Percentiles rank a stretch among this genome's conserved stretches.
Evolutionary conservation across 768 basidiomycete species (phyloP).

Genomic region (Agaricus sinodeliciosus): DNA sequence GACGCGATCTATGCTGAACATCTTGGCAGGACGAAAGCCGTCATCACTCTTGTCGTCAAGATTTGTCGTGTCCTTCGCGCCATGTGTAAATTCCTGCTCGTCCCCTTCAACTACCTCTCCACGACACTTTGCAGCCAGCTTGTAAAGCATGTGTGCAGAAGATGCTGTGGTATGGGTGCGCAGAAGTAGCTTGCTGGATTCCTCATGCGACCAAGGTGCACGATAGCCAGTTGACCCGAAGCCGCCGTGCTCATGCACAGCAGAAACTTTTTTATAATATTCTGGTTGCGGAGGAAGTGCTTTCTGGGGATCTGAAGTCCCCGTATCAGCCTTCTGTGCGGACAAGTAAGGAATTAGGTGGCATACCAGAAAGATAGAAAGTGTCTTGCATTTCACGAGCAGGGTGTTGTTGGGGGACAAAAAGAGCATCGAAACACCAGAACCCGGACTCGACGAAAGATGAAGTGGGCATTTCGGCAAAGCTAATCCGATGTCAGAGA

Average conservation of each 20-base stretch:
- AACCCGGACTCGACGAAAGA: constrained; percentile 96
- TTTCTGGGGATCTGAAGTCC: constrained; percentile 59
- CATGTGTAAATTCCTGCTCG: constrained; percentile 33
- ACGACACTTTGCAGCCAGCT: constrained; percentile 80
- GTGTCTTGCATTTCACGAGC: constrained; percentile 97
- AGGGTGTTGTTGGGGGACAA: constrained; percentile 98
- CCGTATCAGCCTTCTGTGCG: not conserved
- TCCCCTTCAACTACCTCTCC: constrained; percentile 45
- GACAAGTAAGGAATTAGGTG: not conserved
- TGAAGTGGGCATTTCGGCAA: constrained; percentile 97
- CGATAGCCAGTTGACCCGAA: constrained; percentile 95
- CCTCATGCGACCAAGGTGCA: constrained; percentile 90
- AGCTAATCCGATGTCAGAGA: constrained; percentile 40
- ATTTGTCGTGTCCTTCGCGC: constrained; percentile 23
- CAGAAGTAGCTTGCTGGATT: constrained; percentile 86
- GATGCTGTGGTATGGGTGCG: constrained; percentile 97
- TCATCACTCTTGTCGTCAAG: constrained; percentile 33
- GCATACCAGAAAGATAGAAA: constrained; percentile 91
- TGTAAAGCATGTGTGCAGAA: constrained; percentile 89
- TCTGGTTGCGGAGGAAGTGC: constrained; percentile 70
- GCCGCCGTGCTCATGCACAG: constrained; percentile 80
- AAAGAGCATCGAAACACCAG: constrained; percentile 99
- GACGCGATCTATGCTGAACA: constrained; percentile 97
- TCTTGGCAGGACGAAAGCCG: constrained; percentile 85
- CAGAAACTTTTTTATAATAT: constrained; percentile 82